phyloP scores from a whole-genome alignment of 176 grass and related monocot genomes.

The Phoenix roebelenii region DNA sequence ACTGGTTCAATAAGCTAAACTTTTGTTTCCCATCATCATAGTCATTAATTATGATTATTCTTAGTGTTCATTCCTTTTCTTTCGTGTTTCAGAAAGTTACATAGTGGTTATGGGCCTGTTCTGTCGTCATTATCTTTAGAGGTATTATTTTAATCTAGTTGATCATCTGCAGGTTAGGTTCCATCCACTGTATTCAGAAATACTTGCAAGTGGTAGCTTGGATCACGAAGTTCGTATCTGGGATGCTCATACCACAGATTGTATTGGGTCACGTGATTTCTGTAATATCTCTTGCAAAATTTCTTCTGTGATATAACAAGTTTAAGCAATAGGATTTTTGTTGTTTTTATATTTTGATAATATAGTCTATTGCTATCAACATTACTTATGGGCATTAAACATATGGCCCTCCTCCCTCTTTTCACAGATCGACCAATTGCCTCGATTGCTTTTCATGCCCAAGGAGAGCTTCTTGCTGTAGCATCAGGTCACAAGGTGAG shows the following conservation, averaged over 20 bases:
- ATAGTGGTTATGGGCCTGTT: too few species aligned
- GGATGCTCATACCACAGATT: constrained; percentile 79
- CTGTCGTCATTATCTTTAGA: too few species aligned
- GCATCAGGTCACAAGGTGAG: constrained; percentile 98
- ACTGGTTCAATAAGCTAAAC: too few species aligned
- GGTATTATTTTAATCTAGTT: constrained; percentile 3
- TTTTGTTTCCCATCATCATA: too few species aligned
- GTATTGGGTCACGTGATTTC: constrained; percentile 71
- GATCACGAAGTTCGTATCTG: constrained; percentile 96
- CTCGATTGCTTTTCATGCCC: constrained; percentile 96
- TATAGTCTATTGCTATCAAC: too few species aligned
- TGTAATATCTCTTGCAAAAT: constrained; percentile 52
- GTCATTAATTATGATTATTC: too few species aligned
- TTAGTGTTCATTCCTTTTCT: too few species aligned
- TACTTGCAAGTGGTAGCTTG: constrained; percentile 98
- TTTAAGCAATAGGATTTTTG: neutral
- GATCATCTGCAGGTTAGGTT: constrained; percentile 67
- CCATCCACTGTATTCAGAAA: constrained; percentile 84
- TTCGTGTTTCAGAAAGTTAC: too few species aligned
- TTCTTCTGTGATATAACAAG: neutral
- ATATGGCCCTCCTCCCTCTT: neutral
- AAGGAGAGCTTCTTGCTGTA: constrained; percentile 89
- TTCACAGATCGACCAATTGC: constrained; percentile 83
- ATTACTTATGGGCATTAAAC: neutral
- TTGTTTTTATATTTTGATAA: constrained; percentile 14